Percentiles rank a stretch among this genome's conserved stretches.
Evolutionary conservation across 352 stramenopile genomes (phyloP).

Genomic region (Thalassiosira mediterranea): DNA sequence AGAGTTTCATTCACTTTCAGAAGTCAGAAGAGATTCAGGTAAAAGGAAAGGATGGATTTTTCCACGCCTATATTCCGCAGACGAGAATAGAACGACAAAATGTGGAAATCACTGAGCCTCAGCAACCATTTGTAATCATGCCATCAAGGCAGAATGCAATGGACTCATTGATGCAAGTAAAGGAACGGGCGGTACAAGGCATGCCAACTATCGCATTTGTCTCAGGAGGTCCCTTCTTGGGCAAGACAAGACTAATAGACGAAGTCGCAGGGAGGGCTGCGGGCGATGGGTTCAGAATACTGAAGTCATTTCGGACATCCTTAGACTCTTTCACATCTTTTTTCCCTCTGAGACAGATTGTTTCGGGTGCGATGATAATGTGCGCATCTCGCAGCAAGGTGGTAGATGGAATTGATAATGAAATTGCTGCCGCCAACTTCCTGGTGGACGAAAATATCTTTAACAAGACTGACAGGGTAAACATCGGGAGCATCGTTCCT

Average conservation of each 20-base stretch:
- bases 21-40: conserved; percentile 65
- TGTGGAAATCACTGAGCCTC: conserved; percentile 45
- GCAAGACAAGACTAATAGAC: conserved; percentile 58
- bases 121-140: conserved; percentile 63
- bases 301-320: conserved; percentile 63
- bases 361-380: conserved; percentile 51
- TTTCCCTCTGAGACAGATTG: conserved; percentile 60
- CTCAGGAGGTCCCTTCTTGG: conserved; percentile 56
- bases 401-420: conserved; percentile 31
- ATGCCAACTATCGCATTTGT: conserved; percentile 55
- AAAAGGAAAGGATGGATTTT: conserved; percentile 61
- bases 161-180: conserved; percentile 48
- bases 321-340: conserved; percentile 64
- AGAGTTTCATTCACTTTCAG: conserved; percentile 61
- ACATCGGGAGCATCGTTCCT: conserved; percentile 59
- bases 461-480: conserved; percentile 63
- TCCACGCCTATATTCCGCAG: conserved; percentile 62
- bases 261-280: conserved; percentile 46
- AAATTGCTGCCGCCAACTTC: conserved; percentile 47
- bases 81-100: conserved; percentile 51
- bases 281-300: conserved; percentile 47
- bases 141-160: conserved; percentile 57
- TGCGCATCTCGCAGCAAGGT: conserved; percentile 21
- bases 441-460: conserved; percentile 56
- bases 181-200: conserved; percentile 28